Evolutionary conservation across 176 grass and related monocot species (phyloP).

Genomic region (Bromus sterilis): DNA sequence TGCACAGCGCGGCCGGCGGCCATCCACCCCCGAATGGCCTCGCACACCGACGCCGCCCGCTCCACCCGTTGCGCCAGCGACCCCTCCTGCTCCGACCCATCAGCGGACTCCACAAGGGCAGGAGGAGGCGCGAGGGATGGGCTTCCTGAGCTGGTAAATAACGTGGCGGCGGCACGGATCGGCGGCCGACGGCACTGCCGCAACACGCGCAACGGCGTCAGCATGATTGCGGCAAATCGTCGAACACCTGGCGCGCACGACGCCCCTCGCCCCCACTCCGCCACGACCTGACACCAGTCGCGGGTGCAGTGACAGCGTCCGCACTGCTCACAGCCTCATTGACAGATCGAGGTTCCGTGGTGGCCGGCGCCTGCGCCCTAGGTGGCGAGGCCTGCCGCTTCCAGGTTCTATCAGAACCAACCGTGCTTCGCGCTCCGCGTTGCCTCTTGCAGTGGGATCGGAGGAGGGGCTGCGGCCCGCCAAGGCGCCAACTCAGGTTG

Average conservation of each 20-base stretch:
- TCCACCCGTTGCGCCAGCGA: conserved; percentile 66
- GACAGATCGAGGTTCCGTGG: not conserved
- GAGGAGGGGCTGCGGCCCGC: too few relatives aligned
- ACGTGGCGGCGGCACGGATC: not conserved
- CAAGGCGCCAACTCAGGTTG: too few relatives aligned
- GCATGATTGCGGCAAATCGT: not conserved
- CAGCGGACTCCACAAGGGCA: not conserved
- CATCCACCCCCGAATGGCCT: conserved; percentile 80
- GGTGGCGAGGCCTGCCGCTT: not conserved
- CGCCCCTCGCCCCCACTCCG: not conserved
- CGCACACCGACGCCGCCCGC: conserved; percentile 47
- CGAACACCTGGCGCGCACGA: not conserved
- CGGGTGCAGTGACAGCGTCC: not conserved
- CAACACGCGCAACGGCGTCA: conserved; percentile 19
- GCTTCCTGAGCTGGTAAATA: conserved; percentile 36
- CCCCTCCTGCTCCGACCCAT: conserved; percentile 1
- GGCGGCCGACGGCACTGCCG: conserved; percentile 13
- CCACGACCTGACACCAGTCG: not conserved
- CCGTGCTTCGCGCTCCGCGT: too few relatives aligned
- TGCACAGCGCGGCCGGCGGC: conserved; percentile 50
- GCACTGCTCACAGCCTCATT: not conserved
- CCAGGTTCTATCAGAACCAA: not conserved
- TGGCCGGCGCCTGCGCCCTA: not conserved
- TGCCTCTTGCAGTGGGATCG: too few relatives aligned
- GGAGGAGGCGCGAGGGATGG: not conserved